These are phyloP conservation scores for Fusarium pilosicola DNA, from an alignment of 2,329 filamentous ascomycete species.

Conservation along the genomic window DNA sequence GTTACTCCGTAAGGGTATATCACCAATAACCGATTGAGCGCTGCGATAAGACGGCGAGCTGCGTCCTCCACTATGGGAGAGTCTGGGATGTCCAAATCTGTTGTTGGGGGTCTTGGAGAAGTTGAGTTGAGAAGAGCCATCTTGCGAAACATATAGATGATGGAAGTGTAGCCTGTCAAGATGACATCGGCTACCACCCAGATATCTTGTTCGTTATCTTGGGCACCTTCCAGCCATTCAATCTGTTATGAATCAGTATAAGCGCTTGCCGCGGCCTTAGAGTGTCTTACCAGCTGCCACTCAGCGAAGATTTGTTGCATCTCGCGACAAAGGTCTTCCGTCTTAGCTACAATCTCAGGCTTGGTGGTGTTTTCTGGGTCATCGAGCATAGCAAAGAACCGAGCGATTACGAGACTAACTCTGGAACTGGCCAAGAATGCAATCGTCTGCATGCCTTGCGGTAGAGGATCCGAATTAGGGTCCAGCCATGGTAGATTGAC, in stretches of 20 bases:
- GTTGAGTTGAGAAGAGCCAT: constrained; percentile 41
- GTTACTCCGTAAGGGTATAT: constrained; percentile 40
- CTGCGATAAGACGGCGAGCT: constrained; percentile 35
- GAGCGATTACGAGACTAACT: constrained; percentile 44
- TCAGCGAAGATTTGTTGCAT: constrained; percentile 42
- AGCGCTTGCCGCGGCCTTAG: accelerated
- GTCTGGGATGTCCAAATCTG: constrained; percentile 44
- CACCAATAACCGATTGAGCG: constrained; percentile 32
- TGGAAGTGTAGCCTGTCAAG: constrained; percentile 45
- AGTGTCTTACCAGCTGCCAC: constrained; percentile 42
- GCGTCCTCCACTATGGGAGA: constrained; percentile 45
- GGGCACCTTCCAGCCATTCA: constrained; percentile 37
- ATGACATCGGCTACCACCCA: constrained; percentile 46
- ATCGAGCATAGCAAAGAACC: constrained; percentile 46
- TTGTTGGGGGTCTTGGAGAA: constrained; percentile 41
- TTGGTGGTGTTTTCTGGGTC: constrained; percentile 32
- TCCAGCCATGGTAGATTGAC: constrained; percentile 49
- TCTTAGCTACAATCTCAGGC: constrained; percentile 39
- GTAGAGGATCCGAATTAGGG: constrained; percentile 23
- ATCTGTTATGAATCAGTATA: constrained; percentile 21
- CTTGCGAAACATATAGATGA: constrained; percentile 50
- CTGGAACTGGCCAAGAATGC: constrained; percentile 45
- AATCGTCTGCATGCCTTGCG: constrained; percentile 39
- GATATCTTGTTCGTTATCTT: constrained; percentile 34
- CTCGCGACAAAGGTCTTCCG: constrained; percentile 44